Evolutionary conservation across 2,329 filamentous ascomycete genomes (phyloP).

Genomic region (Neocatenulostroma microsporum): DNA sequence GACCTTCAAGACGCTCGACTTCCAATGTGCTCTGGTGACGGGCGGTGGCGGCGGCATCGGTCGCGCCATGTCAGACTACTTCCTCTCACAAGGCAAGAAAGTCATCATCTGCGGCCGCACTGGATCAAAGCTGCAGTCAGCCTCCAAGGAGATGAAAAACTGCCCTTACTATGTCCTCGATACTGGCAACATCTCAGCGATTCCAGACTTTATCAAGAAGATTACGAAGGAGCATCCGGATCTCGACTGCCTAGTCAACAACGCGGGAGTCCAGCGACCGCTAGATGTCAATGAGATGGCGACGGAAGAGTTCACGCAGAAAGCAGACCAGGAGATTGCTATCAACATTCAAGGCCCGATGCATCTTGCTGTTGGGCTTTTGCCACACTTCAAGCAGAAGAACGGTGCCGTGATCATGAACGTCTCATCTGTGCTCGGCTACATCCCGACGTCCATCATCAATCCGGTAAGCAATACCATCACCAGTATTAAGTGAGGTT

Average conservation of each 20-base stretch:
- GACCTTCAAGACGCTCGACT: slow-evolving; percentile 23
- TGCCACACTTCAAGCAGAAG: slow-evolving; percentile 44
- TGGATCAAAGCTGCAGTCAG: slow-evolving; percentile 44
- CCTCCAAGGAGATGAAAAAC: slow-evolving; percentile 39
- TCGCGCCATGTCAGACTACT: slow-evolving; percentile 40
- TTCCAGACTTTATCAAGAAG: slow-evolving; percentile 40
- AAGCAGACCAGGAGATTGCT: slow-evolving; percentile 51
- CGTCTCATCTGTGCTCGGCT: slow-evolving; percentile 48
- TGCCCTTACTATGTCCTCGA: slow-evolving; percentile 48
- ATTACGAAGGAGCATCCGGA: slow-evolving; percentile 46
- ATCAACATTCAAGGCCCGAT: slow-evolving; percentile 53
- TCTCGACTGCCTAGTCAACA: slow-evolving; percentile 53
- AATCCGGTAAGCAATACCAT: slow-evolving; percentile 34
- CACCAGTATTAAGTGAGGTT: neutral
- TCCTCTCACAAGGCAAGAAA: slow-evolving; percentile 42
- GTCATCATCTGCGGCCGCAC: slow-evolving; percentile 50
- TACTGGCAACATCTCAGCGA: slow-evolving; percentile 39
- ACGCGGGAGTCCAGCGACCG: slow-evolving; percentile 51
- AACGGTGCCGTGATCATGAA: slow-evolving; percentile 44
- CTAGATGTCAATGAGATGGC: slow-evolving; percentile 38
- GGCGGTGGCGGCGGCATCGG: slow-evolving; percentile 49
- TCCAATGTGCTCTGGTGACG: slow-evolving; percentile 41
- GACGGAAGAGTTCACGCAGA: slow-evolving; percentile 37
- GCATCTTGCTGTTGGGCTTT: slow-evolving; percentile 45
- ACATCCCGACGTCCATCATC: slow-evolving; percentile 45